A percentile compares a stretch with the other conserved stretches of the same genome.
Conservation (phyloP, 2,329 filamentous ascomycete genomes). For the Fusarium robinianum region DNA sequence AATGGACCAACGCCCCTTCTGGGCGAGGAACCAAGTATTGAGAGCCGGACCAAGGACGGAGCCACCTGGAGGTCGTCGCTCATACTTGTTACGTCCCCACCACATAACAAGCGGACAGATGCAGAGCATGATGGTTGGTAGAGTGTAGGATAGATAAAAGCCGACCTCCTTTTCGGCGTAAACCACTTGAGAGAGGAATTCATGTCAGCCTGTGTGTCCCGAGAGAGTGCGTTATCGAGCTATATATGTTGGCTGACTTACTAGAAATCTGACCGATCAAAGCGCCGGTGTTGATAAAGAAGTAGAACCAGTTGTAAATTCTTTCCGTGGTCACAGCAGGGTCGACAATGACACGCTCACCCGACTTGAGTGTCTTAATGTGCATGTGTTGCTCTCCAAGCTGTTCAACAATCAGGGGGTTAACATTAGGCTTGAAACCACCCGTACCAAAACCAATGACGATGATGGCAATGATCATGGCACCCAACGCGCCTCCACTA, state of each 20-base stretch:
- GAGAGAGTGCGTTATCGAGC: neutral
- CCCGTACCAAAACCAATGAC: conserved; percentile 66
- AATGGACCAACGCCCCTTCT: conserved; percentile 70
- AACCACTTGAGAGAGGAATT: conserved; percentile 49
- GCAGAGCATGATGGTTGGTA: conserved; percentile 69
- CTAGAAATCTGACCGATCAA: conserved; percentile 64
- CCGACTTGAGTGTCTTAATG: conserved; percentile 56
- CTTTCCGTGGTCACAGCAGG: conserved; percentile 64
- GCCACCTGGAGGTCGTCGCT: conserved; percentile 62
- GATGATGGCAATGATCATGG: conserved; percentile 64
- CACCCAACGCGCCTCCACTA: conserved; percentile 59
- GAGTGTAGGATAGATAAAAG: conserved; percentile 71
- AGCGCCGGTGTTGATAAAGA: conserved; percentile 73
- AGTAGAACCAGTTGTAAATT: conserved; percentile 73
- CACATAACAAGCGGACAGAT: conserved; percentile 66
- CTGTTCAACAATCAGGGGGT: conserved; percentile 69
- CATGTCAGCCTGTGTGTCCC: neutral
- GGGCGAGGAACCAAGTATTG: conserved; percentile 63
- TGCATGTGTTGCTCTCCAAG: conserved; percentile 59
- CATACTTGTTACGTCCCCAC: conserved; percentile 63
- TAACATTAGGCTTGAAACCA: conserved; percentile 76
- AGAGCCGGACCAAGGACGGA: conserved; percentile 70
- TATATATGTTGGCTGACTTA: conserved; percentile 5
- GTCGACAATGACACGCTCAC: conserved; percentile 68
- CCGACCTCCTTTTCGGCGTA: conserved; percentile 76